phyloP scores from a whole-genome alignment of 768 basidiomycete species.

The Leccinum disarticulatum region DNA sequence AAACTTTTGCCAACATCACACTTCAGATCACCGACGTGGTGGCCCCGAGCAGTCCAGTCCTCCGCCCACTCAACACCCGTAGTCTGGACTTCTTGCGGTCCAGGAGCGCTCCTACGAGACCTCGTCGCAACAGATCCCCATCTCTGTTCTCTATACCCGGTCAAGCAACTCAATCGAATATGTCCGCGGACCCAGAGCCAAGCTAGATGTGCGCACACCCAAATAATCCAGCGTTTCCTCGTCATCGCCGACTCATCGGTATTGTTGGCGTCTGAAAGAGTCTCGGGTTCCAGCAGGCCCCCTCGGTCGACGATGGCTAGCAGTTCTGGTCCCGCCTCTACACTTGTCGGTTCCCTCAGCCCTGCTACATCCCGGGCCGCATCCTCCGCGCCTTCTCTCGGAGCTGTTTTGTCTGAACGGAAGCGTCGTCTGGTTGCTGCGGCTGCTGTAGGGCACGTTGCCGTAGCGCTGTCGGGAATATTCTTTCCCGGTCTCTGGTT shows the following conservation, averaged over 20 bases:
- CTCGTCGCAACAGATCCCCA: constrained; percentile 27
- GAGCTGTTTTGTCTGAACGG: constrained; percentile 66
- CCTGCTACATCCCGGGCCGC: constrained; percentile 33
- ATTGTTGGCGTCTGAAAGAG: not conserved
- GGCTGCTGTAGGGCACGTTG: constrained; percentile 4
- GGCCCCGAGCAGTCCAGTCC: constrained; percentile 26
- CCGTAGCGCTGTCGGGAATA: not conserved
- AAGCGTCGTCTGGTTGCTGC: constrained; percentile 49
- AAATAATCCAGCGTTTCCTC: not conserved
- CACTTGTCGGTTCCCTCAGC: constrained; percentile 13
- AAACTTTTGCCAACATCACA: constrained; percentile 9
- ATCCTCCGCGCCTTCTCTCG: constrained; percentile 57
- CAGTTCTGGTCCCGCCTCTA: constrained; percentile 9
- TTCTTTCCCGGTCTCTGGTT: not conserved
- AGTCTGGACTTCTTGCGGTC: constrained; percentile 53
- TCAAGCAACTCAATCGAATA: constrained; percentile 1
- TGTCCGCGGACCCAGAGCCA: constrained; percentile 1
- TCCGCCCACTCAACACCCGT: constrained; percentile 45
- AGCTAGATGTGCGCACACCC: not conserved
- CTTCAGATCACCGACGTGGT: constrained; percentile 8
- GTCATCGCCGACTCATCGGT: too few relatives aligned
- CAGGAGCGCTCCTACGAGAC: constrained; percentile 58
- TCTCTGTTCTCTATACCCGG: constrained; percentile 8
- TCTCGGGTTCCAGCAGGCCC: not conserved
- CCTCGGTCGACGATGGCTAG: constrained; percentile 9